Conservation (phyloP, 805 yeast genomes). For the Saccharomycopsis amapae region DNA sequence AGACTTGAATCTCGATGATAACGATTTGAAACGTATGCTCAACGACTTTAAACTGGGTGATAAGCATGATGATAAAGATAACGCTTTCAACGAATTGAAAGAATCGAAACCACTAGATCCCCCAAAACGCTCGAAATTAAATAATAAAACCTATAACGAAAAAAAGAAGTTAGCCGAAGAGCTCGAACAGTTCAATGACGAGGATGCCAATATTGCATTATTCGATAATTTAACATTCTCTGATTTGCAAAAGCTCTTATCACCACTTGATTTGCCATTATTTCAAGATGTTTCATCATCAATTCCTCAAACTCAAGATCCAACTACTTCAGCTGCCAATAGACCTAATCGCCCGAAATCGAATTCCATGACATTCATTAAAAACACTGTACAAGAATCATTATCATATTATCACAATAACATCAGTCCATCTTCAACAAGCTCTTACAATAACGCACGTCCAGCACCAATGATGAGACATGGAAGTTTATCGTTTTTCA, state of each 20-base stretch:
- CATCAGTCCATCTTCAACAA: not conserved
- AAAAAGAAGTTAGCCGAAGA: conserved; percentile 6
- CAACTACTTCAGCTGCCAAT: not conserved
- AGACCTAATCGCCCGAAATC: too few relatives aligned
- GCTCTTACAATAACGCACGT: not conserved
- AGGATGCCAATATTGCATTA: conserved; percentile 3
- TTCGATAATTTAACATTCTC: conserved; percentile 7
- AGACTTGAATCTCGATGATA: conserved; percentile 15
- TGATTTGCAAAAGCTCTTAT: conserved; percentile 11
- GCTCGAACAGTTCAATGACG: conserved; percentile 9
- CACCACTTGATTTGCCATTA: not conserved
- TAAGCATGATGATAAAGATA: not conserved
- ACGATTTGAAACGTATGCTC: conserved; percentile 4
- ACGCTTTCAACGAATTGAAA: not conserved
- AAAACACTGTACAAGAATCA: conserved; percentile 16
- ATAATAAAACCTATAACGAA: not conserved
- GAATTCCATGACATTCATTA: conserved; percentile 14
- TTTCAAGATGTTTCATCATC: not conserved
- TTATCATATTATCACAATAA: conserved; percentile 10
- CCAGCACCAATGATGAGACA: not conserved
- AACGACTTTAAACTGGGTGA: not conserved
- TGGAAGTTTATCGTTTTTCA: too few relatives aligned
- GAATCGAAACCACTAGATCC: not conserved
- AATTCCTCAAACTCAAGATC: not conserved
- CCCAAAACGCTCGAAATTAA: not conserved